Base-by-base conservation (phyloP, 1,139 yeast species). In the Wickerhamomyces sp. region DNA sequence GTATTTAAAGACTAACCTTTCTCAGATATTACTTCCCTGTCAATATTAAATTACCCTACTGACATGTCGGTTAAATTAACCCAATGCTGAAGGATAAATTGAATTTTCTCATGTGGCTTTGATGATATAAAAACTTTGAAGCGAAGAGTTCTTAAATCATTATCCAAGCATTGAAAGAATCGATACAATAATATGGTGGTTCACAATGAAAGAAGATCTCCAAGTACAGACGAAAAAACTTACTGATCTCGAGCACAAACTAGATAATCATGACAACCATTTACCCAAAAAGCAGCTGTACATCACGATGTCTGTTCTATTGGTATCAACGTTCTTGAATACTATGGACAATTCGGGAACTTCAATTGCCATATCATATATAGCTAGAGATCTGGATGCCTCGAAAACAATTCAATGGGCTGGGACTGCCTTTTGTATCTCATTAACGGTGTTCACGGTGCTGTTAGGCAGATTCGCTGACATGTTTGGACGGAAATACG, bases 351-450 rank as follows among this genome's bases (percentile, higher is more conserved):
- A 37, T 6, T 37, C 46, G n/a, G 38, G 43, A 9, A 38, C 45
- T 3, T 37, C 42, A n/a, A 33, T 45, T 14, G 33, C 43, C 5
- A 34, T 43, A n/a, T 39, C 45, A n/a, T 38, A 37, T 25, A 39
- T 70, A 13, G 67, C 64, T 0, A 46, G 58, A 18, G 66, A 63
- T 24, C 55, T 70, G 28, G 21, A 41, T 22, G 61, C 70, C 1
- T 55, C 64, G 29, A 51, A 57, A 17, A 58, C 71, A 5, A 65
- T 68, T 31, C 68, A 67, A 44, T 70, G 76, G 76, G 68, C 69
- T 1, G 73, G 73, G 9, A 64, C 74, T 0, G 61, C 74, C 4
- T 64, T 70, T 13, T 51, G 65, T 37, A 73, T 43, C n/a, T 38
- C 43, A 3, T 16, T 38, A 13, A 33, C 44, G 7, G 35, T 45